These are phyloP conservation scores for Alternaria sp. DNA, from an alignment of 2,329 filamentous ascomycete genomes.

Conservation along the genomic window DNA sequence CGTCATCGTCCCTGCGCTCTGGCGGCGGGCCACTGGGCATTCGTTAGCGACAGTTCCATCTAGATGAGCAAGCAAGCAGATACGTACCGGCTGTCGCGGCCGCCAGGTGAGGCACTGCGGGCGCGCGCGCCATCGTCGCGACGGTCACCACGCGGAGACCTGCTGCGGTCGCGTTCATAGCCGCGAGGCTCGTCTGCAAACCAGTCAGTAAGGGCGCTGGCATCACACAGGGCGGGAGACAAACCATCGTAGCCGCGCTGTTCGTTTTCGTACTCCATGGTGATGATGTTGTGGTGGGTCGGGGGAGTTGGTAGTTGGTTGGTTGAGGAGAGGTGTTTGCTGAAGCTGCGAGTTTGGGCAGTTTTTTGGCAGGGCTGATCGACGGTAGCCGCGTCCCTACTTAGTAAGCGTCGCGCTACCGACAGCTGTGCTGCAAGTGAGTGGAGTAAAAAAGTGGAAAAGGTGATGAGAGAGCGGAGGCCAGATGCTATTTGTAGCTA, in stretches of 20 bases:
- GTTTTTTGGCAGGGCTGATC: conserved; percentile 44
- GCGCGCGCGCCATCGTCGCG: conserved; percentile 63
- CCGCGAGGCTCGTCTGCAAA: conserved; percentile 62
- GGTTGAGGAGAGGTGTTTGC: conserved; percentile 32
- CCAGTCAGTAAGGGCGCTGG: conserved; percentile 26
- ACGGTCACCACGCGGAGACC: conserved; percentile 65
- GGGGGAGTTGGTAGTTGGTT: conserved; percentile 26
- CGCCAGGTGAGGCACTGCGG: conserved; percentile 70
- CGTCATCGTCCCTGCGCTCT: conserved; percentile 68
- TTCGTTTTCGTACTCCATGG: conserved; percentile 71
- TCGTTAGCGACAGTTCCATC: conserved; percentile 24
- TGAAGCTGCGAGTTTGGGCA: conserved; percentile 21
- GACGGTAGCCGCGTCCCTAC: conserved; percentile 36
- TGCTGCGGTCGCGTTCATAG: conserved; percentile 70
- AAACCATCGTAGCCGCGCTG: conserved; percentile 71
- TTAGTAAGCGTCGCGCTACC: conserved; percentile 40
- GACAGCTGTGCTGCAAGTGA: conserved; percentile 25
- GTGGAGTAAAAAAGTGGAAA: conserved; percentile 23
- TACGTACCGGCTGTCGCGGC: conserved; percentile 55
- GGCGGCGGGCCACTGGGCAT: conserved; percentile 54
- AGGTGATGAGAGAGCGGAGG: conserved; percentile 4
- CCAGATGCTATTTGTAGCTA: conserved; percentile 9
- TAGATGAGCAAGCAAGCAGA: background rate
- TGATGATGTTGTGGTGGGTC: conserved; percentile 48
- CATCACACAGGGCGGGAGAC: conserved; percentile 30